Evolutionary conservation across 1,139 yeast genomes (phyloP).

Genomic region (Pichia sp.): DNA sequence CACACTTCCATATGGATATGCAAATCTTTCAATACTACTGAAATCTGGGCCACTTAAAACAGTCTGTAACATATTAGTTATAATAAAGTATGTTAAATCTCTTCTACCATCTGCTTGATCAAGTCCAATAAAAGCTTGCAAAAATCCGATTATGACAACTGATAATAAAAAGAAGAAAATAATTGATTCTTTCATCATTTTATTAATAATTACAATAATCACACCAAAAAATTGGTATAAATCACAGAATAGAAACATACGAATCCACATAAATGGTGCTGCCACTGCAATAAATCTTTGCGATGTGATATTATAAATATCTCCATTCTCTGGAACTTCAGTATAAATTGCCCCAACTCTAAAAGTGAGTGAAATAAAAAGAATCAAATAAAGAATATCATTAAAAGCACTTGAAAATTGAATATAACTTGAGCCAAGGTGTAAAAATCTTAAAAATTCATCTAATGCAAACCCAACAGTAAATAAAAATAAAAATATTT

Average conservation of each 20-base stretch:
- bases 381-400: constrained; percentile 56
- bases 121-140: constrained; percentile 81
- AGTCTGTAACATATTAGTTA: constrained; percentile 62
- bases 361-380: constrained; percentile 48
- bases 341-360: constrained; percentile 45
- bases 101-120: constrained; percentile 83
- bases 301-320: constrained; percentile 50
- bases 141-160: constrained; percentile 70
- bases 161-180: constrained; percentile 69
- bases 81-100: constrained; percentile 63
- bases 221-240: constrained; percentile 82
- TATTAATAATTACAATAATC: constrained; percentile 77
- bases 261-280: constrained; percentile 84
- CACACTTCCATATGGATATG: constrained; percentile 78
- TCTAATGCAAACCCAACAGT: constrained; percentile 63
- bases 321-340: constrained; percentile 24
- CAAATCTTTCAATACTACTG: constrained; percentile 61
- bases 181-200: constrained; percentile 81
- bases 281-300: constrained; percentile 72
- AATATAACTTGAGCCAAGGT: constrained; percentile 65
- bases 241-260: constrained; percentile 69
- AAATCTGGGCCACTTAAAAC: constrained; percentile 33
- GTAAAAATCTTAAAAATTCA: constrained; percentile 65
- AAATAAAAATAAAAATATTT: constrained; percentile 54
- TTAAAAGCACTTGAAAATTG: constrained; percentile 81